Evolutionary conservation across 257 asterid species (phyloP).

Genomic region (Osmanthus fragrans): DNA sequence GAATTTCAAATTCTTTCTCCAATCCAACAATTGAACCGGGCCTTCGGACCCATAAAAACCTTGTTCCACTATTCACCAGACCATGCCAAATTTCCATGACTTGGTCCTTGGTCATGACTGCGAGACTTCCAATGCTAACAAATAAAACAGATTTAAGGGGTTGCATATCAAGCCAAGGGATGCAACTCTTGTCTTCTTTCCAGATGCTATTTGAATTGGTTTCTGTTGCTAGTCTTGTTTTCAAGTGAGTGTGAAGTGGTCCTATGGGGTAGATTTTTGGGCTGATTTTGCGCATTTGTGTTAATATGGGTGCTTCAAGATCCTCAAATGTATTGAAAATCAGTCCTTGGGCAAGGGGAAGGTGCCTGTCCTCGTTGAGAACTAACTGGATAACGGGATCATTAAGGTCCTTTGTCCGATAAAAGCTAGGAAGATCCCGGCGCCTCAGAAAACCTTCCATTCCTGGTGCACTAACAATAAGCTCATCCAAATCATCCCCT

Average conservation of each 20-base stretch:
- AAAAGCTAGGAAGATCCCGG: slow-evolving; percentile 69
- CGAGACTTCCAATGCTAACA: slow-evolving; percentile 65
- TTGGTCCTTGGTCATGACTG: slow-evolving; percentile 30
- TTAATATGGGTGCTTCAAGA: slow-evolving; percentile 50
- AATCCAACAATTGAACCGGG: slow-evolving; percentile 37
- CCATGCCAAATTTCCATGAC: slow-evolving; percentile 57
- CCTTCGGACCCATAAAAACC: slow-evolving; percentile 58
- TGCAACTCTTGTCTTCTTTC: slow-evolving; percentile 54
- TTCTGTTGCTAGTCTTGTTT: slow-evolving; percentile 9
- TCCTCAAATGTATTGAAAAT: slow-evolving; percentile 74
- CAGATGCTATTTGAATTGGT: slow-evolving; percentile 40
- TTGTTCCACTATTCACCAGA: slow-evolving; percentile 50
- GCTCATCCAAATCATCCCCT: slow-evolving; percentile 53
- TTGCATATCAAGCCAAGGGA: slow-evolving; percentile 61
- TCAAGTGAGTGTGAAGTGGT: slow-evolving; percentile 60
- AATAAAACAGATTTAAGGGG: slow-evolving; percentile 45
- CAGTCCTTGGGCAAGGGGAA: slow-evolving; percentile 56
- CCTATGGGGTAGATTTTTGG: slow-evolving; percentile 62
- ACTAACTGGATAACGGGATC: slow-evolving; percentile 27
- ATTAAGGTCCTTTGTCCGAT: slow-evolving; percentile 34
- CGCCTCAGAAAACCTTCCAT: slow-evolving; percentile 65
- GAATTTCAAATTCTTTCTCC: slow-evolving; percentile 13
- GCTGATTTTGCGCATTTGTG: slow-evolving; percentile 36
- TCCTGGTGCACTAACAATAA: slow-evolving; percentile 40
- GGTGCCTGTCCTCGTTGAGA: slow-evolving; percentile 35